Base-by-base conservation (phyloP, 2,329 filamentous ascomycete species). In the Madurella mycetomatis region DNA sequence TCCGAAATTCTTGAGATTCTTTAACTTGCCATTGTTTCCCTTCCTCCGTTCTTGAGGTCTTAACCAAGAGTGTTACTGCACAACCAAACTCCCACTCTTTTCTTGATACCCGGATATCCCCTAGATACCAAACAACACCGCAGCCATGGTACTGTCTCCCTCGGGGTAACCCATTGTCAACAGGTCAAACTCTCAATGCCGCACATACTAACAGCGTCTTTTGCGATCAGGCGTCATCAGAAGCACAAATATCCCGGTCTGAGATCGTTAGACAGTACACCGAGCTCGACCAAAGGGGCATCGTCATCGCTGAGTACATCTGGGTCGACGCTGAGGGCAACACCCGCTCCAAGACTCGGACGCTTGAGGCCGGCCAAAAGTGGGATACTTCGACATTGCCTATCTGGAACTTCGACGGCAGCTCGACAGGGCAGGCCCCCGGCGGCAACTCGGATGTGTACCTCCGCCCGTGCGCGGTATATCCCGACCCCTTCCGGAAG, bases 381-480 rank as follows among this genome's bases (percentile, higher is more conserved):
- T 56, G 54, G 54, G 54, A 56, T 30, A 50, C 53, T 16, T 50
- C 53, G 7, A 56, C 54, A 31, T 37, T 58, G 11, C 56, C 79
- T 51, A 74, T 60, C 47, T 66, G 65, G 65, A 66, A 66, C 60
- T 67, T 67, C 47, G 66, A 67, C 48, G 92, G 92, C 69, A 96
- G 90, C 54, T 96, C 91, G 13, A 96, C 91, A 64, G 86, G 82
- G 64, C 92, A 97, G 76, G 92, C 92, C 47, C 90, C 90, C 41
- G 91, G 92, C 67, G 88, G 95, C 74, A 94, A 97, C 84, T 96
- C 90, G 46, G 92, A 97, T 76, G 89, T 96, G 79, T 96, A 96
- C 83, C 89, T 97, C 65, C 87, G 90, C 45, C 62, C 62, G 56
- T 84, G 88, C 60, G 90, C 91, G 65, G 85, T 92, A 76, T 96